These are phyloP conservation scores for Spatholobus suberectus DNA, from an alignment of 306 rosid genomes.

Conservation along the genomic window DNA sequence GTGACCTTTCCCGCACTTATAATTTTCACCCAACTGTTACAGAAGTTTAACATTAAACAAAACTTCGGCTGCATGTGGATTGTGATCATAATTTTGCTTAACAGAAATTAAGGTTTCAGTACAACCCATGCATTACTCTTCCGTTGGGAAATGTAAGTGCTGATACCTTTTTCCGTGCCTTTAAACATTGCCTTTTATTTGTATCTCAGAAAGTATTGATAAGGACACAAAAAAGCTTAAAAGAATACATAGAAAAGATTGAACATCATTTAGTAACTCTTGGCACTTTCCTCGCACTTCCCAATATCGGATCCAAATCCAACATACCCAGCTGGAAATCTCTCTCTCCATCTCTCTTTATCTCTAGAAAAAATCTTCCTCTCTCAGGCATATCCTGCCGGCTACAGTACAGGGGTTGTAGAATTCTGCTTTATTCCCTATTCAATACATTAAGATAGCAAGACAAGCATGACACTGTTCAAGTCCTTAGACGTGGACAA, in stretches of 20 bases:
- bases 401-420: background rate
- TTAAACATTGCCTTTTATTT: constrained; percentile 15
- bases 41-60: background rate
- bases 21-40: background rate
- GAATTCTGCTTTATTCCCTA: background rate
- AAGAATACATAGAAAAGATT: constrained; percentile 29
- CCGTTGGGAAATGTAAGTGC: constrained; percentile 22
- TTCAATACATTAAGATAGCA: background rate
- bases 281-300: constrained; percentile 37
- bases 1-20: background rate
- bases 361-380: constrained; percentile 7
- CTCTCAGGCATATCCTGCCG: background rate
- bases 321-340: constrained; percentile 23
- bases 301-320: constrained; percentile 1
- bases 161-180: constrained; percentile 30
- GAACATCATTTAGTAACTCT: constrained; percentile 30
- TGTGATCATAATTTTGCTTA: background rate
- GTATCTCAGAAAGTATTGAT: constrained; percentile 28
- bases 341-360: background rate
- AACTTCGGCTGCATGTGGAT: background rate
- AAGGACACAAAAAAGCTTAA: constrained; percentile 34
- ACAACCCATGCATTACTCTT: constrained; percentile 27
- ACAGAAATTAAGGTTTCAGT: background rate
- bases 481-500: constrained; percentile 15
- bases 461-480: background rate